Evolutionary conservation across 805 yeast species (phyloP), one percentile per base, ranked within the genome.

Genomic region (Zygoascus ofunaensis): DNA sequence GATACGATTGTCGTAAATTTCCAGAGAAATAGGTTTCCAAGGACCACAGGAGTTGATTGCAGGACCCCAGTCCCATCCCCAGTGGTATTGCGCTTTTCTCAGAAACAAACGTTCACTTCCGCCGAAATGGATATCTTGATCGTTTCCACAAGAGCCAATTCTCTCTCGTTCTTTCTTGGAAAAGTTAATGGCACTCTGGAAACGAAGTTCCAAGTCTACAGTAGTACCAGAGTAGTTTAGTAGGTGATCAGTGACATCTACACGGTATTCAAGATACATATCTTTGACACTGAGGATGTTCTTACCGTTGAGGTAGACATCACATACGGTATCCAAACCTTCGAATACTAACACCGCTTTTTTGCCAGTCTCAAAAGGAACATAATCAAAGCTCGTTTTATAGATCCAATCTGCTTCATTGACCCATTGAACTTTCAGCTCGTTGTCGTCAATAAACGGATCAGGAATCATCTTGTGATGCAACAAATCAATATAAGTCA

Each of bases 11-110:
- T 32, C 23, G 42, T 51, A 60, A 12, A 49, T 42, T 19, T 60
- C 53, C 18, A 69, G 49, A 21, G 46, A 51, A 3, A 72, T 59
- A 0, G 71, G 72, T 45, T 58, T 59, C 49, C 63, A 71, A 1
- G 72, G 71, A 4, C 76, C 76, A 51, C 73, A 68, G 2, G 72
- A 61, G 51, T 68, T 55, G 39, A 69, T 51, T 2, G 59, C 48
- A 4, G 74, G 60, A 15, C 77, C 78, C 79, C 79, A 74, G 53
- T 74, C 79, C 79, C 79, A 74, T 1, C 79, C 79, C 53, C 64
- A 74, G 48, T 71, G 74, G 52, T 72, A 73, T 50, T 72, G 79
- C 1, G 78, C 76, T 51, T 73, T 74, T 51, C 79, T 60, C 4
- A 69, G 65, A 43, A 68, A 66, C 45, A 68, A 53, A 24, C 79